phyloP scores from a whole-genome alignment of 2,329 filamentous ascomycete genomes.

The Periconia sp. region DNA sequence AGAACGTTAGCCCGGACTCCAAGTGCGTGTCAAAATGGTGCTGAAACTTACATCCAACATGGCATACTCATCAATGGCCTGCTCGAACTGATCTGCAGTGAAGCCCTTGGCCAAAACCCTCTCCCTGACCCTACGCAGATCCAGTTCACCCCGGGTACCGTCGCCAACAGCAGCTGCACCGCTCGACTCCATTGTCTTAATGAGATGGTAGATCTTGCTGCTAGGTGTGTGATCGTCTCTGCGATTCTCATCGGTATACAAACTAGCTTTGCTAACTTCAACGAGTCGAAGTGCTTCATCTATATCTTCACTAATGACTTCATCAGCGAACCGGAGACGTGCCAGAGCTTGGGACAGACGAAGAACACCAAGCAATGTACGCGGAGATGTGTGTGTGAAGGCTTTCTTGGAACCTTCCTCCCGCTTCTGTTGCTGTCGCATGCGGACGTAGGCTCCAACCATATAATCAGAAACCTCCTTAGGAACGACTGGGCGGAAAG shows the following conservation, averaged over 20 bases:
- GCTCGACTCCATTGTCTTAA: slow-evolving; percentile 84
- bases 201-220: slow-evolving; percentile 93
- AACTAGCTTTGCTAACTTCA: slow-evolving; percentile 90
- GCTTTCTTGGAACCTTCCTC: slow-evolving; percentile 91
- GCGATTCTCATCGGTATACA: slow-evolving; percentile 71
- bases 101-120: slow-evolving; percentile 95
- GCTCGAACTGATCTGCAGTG: slow-evolving; percentile 89
- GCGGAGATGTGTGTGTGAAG: slow-evolving; percentile 91
- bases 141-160: slow-evolving; percentile 75
- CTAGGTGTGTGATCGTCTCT: slow-evolving; percentile 75
- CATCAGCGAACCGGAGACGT: slow-evolving; percentile 83
- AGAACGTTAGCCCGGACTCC: slow-evolving; percentile 34
- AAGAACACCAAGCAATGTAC: slow-evolving; percentile 90
- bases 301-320: slow-evolving; percentile 89
- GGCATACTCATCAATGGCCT: slow-evolving; percentile 87
- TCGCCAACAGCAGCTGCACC: slow-evolving; percentile 81
- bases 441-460: slow-evolving; percentile 92
- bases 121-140: slow-evolving; percentile 86
- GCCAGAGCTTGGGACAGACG: slow-evolving; percentile 94
- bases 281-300: slow-evolving; percentile 91
- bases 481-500: slow-evolving; percentile 85
- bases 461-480: slow-evolving; percentile 92
- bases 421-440: slow-evolving; percentile 89
- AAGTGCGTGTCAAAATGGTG: not conserved
- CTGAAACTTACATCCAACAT: slow-evolving; percentile 76